phyloP scores from a whole-genome alignment of 2,329 filamentous ascomycete genomes.

The Moelleriella libera region DNA sequence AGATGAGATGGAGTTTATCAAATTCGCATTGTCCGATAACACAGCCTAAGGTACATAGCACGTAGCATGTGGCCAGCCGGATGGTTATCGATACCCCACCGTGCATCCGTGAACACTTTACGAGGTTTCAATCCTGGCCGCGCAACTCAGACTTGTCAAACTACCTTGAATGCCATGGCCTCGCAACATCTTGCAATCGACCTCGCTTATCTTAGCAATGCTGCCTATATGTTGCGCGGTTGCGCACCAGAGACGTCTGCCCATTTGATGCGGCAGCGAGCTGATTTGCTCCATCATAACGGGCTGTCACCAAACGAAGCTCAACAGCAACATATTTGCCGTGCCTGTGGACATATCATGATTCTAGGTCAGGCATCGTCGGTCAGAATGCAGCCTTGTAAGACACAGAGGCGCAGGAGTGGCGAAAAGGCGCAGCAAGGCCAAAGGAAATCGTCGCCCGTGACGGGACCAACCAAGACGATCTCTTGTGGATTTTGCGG shows the following conservation, averaged over 20 bases:
- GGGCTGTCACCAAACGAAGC: conserved; percentile 27
- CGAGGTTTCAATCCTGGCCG: no score
- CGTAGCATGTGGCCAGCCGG: no score
- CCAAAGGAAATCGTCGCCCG: neutral
- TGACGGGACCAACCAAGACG: conserved; percentile 6
- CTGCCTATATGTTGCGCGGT: conserved; percentile 40
- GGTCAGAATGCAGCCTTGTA: conserved; percentile 21
- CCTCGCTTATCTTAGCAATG: conserved; percentile 38
- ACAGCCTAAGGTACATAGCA: no score
- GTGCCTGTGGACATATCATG: conserved; percentile 46
- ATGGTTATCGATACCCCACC: no score
- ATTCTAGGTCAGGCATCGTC: conserved; percentile 31
- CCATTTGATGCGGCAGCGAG: conserved; percentile 41
- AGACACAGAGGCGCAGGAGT: conserved; percentile 1
- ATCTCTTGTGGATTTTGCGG: conserved; percentile 31
- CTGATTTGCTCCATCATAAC: conserved; percentile 32
- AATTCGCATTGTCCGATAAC: no score
- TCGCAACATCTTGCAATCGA: conserved; percentile 7
- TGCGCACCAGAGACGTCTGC: conserved; percentile 43
- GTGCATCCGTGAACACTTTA: no score
- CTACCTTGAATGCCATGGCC: conserved; percentile 4
- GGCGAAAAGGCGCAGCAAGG: neutral
- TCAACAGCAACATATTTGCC: conserved; percentile 42
- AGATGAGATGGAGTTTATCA: no score
- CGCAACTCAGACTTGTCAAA: neutral